Percentiles rank a stretch among this genome's conserved stretches.
Conservation (phyloP, 805 yeast genomes). For the Candida arabinofermentans region DNA sequence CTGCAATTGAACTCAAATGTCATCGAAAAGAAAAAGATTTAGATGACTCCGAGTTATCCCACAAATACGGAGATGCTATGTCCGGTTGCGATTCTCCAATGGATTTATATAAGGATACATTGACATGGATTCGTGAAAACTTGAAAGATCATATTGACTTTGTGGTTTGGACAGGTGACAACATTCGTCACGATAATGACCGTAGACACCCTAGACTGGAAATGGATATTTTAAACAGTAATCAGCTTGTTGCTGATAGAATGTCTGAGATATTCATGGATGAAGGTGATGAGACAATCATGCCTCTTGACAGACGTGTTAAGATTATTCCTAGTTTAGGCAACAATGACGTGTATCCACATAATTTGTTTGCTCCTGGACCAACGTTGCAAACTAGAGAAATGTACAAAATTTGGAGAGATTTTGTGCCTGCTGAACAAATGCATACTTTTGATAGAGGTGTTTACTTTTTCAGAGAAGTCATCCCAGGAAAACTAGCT, state of each 20-base stretch:
- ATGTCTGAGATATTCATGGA: slow-evolving; percentile 53
- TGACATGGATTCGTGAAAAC: slow-evolving; percentile 62
- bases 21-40: slow-evolving; percentile 42
- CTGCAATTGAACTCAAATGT: slow-evolving; percentile 47
- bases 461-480: slow-evolving; percentile 70
- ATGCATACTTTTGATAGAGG: slow-evolving; percentile 70
- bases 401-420: slow-evolving; percentile 67
- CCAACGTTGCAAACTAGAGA: slow-evolving; percentile 87
- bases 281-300: slow-evolving; percentile 30
- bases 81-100: slow-evolving; percentile 77
- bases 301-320: slow-evolving; percentile 29
- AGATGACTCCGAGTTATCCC: slow-evolving; percentile 42
- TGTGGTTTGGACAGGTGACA: slow-evolving; percentile 90
- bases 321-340: slow-evolving; percentile 71
- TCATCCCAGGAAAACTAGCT: slow-evolving; percentile 76
- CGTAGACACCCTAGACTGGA: slow-evolving; percentile 72
- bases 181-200: slow-evolving; percentile 81
- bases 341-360: slow-evolving; percentile 87
- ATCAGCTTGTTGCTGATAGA: slow-evolving; percentile 48
- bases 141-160: slow-evolving; percentile 76
- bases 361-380: slow-evolving; percentile 78
- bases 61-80: slow-evolving; percentile 70
- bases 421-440: slow-evolving; percentile 73
- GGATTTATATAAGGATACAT: slow-evolving; percentile 54
- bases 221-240: slow-evolving; percentile 63